Evolutionary conservation across 345 rosid species (phyloP).

Genomic region (Eucalyptus polyanthemos): DNA sequence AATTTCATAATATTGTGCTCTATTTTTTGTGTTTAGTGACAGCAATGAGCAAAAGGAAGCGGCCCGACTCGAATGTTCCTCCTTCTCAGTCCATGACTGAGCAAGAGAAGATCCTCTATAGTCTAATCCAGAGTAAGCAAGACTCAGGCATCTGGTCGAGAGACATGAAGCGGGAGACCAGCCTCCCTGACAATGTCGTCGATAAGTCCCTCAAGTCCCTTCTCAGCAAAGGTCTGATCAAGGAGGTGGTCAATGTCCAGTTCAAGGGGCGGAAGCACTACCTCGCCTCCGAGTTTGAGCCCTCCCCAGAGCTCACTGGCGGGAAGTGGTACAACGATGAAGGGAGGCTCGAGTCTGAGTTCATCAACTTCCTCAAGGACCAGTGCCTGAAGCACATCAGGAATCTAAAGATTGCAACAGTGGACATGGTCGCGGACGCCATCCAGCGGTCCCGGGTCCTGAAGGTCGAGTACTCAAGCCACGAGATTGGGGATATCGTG

Average conservation of each 20-base stretch:
- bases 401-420: conserved; percentile 23
- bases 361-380: conserved; percentile 25
- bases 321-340: conserved; percentile 59
- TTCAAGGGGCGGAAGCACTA: conserved; percentile 41
- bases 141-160: conserved; percentile 40
- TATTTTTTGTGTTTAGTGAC: background rate
- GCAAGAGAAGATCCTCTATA: conserved; percentile 32
- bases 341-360: conserved; percentile 39
- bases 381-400: conserved; percentile 20
- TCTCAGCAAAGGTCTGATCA: conserved; percentile 30
- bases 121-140: conserved; percentile 38
- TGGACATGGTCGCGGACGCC: conserved; percentile 25
- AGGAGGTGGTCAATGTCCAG: conserved; percentile 53
- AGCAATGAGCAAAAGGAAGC: conserved; percentile 44
- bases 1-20: background rate
- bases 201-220: conserved; percentile 32
- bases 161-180: conserved; percentile 37
- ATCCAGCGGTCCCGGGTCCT: conserved; percentile 20
- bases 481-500: conserved; percentile 49
- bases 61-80: conserved; percentile 19
- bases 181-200: conserved; percentile 11
- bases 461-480: conserved; percentile 8
- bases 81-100: conserved; percentile 19
- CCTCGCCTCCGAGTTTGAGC: conserved; percentile 54
- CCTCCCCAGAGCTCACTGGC: conserved; percentile 56